Evolutionary conservation across 805 yeast species (phyloP).

Genomic region (Candida hungchunana): DNA sequence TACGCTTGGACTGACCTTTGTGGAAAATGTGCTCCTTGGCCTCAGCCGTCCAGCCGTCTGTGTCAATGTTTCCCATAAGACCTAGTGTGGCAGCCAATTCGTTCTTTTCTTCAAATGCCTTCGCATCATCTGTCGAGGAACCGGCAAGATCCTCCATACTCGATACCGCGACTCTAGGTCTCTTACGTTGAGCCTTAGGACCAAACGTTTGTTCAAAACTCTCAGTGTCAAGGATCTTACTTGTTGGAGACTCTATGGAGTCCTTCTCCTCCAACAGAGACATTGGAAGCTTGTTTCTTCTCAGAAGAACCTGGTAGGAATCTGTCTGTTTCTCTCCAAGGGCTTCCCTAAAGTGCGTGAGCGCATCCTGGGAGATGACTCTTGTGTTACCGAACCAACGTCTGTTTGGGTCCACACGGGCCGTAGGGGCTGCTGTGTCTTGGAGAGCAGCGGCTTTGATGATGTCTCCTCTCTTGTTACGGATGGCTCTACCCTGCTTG

Average conservation of each 20-base stretch:
- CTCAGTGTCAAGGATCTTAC: slow-evolving; percentile 85
- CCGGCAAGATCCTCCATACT: slow-evolving; percentile 74
- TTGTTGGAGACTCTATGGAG: slow-evolving; percentile 68
- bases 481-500: slow-evolving; percentile 81
- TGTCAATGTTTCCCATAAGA: slow-evolving; percentile 60
- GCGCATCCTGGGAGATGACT: slow-evolving; percentile 95
- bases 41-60: slow-evolving; percentile 82
- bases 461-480: slow-evolving; percentile 85
- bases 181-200: slow-evolving; percentile 90
- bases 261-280: slow-evolving; percentile 87
- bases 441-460: slow-evolving; percentile 85
- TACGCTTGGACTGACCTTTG: slow-evolving; percentile 97
- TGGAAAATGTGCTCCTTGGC: slow-evolving; percentile 94
- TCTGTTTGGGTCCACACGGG: slow-evolving; percentile 93
- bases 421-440: slow-evolving; percentile 80
- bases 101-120: slow-evolving; percentile 64
- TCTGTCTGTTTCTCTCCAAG: slow-evolving; percentile 82
- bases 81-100: slow-evolving; percentile 75
- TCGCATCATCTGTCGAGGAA: slow-evolving; percentile 51
- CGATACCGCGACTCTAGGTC: slow-evolving; percentile 77
- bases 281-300: slow-evolving; percentile 93
- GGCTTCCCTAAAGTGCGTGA: slow-evolving; percentile 90
- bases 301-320: slow-evolving; percentile 78
- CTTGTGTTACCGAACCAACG: slow-evolving; percentile 98
- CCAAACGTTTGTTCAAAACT: slow-evolving; percentile 81